Evolutionary conservation across 192 early-diverging fungal genomes (phyloP), one percentile per base, ranked within the genome.

Genomic region (Coemansia reversa): DNA sequence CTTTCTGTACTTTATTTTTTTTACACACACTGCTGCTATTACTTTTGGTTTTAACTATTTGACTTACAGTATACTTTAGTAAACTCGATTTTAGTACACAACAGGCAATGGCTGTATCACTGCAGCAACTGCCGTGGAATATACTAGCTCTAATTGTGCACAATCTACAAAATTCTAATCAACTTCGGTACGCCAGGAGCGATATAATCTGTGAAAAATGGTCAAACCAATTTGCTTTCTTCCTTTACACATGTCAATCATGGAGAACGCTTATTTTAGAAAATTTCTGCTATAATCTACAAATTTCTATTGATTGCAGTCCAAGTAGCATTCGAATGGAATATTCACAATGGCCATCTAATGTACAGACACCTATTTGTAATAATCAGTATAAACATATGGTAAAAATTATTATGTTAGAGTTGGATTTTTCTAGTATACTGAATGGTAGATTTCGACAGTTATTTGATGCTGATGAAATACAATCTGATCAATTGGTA

Each of bases 401-500:
- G n/a, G 63, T 65, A 14, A 53, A 24, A 11, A 20, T 3, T 0
- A 48, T 57, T 6, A 20, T 28, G 20, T 5, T 68, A 7, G 59
- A 60, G 1, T 29, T 68, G 9, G 66, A 68, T 19, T 61, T 61
- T 32, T 61, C 23, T 45, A 68, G 66, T 22, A 56, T 68, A 3
- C 18, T 68, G 19, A 61, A 50, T 20, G 59, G 66, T 22, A 39
- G 59, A 18, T 42, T 59, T 2, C 7, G 23, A 35, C 30, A 22
- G 0, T 4, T 61, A 4, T 20, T 68, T 3, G 23, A 4, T 0
- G 3, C 11, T 7, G 20, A 59, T n/a, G 5, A 48, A 35, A 33
- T 6, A 2, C 0, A 16, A 28, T 27, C 29, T 5, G 9, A 6
- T 19, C 4, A 11, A 7, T 2, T 56, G 53, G 24, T 30, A 19